Base-by-base conservation (phyloP, 306 rosid species). In the Quercus ilex region DNA sequence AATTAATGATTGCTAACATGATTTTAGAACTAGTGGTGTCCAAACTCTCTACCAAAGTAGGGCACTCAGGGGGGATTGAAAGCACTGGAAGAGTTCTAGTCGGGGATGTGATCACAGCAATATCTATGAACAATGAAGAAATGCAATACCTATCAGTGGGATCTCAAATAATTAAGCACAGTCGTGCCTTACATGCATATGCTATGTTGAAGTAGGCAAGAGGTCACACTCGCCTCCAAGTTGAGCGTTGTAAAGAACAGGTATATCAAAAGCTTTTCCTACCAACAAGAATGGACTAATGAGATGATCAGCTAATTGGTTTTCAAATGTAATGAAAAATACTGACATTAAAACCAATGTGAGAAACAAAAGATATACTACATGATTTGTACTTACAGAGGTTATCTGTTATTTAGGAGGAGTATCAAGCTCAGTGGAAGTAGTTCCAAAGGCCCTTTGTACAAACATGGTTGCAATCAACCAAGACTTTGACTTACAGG, bases 361-460 rank as follows among this genome's bases (percentile, higher is more conserved):
- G 31, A 21, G 67, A 59, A 59, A 23, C 33, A 59, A 59, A 59
- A 59, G 33, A 59, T 59, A 23, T 4, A 12, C 17, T 59, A 5
- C 17, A 10, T 59, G 0, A 59, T 59, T 21, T 59, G 31, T 4
- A 23, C 67, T 59, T 21, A 23, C 18, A 21, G 17, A 7, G 67
- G 33, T 25, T 46, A 20, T 30, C 35, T 26, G 19, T 26, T 25
- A 46, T 30, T 55, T 52, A 71, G 75, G 62, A 51, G 15, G 60
- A 71, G 41, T 15, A 49, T 38, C 75, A 71, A 52, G 75, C 23
- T 21, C 75, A 71, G 33, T 52, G 38, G 57, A 18, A 5, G 38
- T 62, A 72, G 25, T 72, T 72, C 31, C 62, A 72, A 51, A 72
- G 62, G 75, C 58, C 75, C 38, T 72, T 46, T 52, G 59, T 72